A percentile compares a stretch with the other conserved stretches of the same genome.
These are phyloP conservation scores for Boletus subparvulus DNA, from an alignment of 768 basidiomycete species.

Conservation along the genomic window DNA sequence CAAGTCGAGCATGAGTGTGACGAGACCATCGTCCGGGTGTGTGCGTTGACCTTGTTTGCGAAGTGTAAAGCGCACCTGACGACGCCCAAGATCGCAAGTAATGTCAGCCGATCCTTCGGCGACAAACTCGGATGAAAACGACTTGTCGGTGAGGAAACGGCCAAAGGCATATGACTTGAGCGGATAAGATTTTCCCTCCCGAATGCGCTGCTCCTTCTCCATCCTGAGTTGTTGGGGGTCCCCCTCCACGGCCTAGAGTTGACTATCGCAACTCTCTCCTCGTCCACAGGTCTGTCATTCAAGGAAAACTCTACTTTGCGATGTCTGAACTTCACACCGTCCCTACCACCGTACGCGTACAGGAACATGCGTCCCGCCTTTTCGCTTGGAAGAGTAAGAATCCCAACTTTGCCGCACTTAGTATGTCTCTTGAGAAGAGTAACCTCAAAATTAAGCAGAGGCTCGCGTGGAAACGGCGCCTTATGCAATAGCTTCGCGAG, in stretches of 20 bases:
- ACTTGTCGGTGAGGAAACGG: slow-evolving; percentile 34
- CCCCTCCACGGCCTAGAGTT: slow-evolving; percentile 28
- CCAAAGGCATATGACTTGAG: slow-evolving; percentile 35
- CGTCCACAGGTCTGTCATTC: slow-evolving; percentile 25
- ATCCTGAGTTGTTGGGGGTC: slow-evolving; percentile 28
- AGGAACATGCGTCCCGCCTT: slow-evolving; percentile 28
- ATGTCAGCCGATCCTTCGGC: slow-evolving; percentile 29
- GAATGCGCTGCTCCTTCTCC: slow-evolving; percentile 26
- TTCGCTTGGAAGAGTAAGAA: slow-evolving; percentile 32
- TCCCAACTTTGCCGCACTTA: slow-evolving; percentile 26
- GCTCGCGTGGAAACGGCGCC: slow-evolving; percentile 30
- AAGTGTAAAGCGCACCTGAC: slow-evolving; percentile 32
- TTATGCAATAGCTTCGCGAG: slow-evolving; percentile 36
- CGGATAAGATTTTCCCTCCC: slow-evolving; percentile 19
- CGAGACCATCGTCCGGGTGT: neutral
- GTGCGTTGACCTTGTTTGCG: slow-evolving; percentile 23
- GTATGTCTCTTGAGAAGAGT: slow-evolving; percentile 27
- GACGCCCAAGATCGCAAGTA: slow-evolving; percentile 38
- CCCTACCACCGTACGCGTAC: slow-evolving; percentile 23
- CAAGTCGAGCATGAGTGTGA: slow-evolving; percentile 1
- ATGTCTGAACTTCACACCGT: slow-evolving; percentile 30
- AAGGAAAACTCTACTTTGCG: slow-evolving; percentile 15
- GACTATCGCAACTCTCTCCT: slow-evolving; percentile 23
- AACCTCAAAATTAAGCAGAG: slow-evolving; percentile 35
- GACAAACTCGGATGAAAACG: slow-evolving; percentile 35